Evolutionary conservation across 129 eudicot genomes (phyloP), one percentile per base, ranked within the genome.

Genomic region (Chrysanthemum seticuspe): DNA sequence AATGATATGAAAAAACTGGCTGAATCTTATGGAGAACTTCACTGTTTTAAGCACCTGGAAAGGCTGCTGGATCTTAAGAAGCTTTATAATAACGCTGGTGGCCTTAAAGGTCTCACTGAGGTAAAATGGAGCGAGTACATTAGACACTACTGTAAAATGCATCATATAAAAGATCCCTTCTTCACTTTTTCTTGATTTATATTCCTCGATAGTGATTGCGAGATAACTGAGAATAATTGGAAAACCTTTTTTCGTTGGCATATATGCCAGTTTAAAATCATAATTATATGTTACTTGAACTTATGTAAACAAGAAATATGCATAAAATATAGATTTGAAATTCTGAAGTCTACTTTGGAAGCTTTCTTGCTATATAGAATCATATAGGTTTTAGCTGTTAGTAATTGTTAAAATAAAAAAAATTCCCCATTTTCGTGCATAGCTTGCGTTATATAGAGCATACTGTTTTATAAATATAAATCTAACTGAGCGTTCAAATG

Each of bases 61-160:
- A 94, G 90, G 99, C 87, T 94, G 16, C 81, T 94, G 54, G 99
- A 94, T 79, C 82, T 94, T 75, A 97, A 94, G 71, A 94, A 90
- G 75, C 90, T 50, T 94, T 90, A 82, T 85, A 88, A 74, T 97
- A 88, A 72, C 72, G 82, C 63, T 9, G 99, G 99, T 65, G 99
- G 99, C 60, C 90, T 94, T 66, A 86, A 89, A 57, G 96, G 97
- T 52, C 78, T 94, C 48, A 84, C 93, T 51, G 82, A 89, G 98
- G 98, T 90, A n/a, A 90, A 66, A 36, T 49, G 15, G n/a, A 50
- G 67, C 23, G 27, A 25, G 18, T n/a, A 3, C 29, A 11, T 62
- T 23, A 10, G n/a, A 40, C 29, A 62, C 15, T 31, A 60, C 11
- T 13, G 5, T 15, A n/a, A 54, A 55, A 45, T 29, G 60, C 49